Percentiles rank a stretch among this genome's conserved stretches.
Conservation (phyloP, 2,329 filamentous ascomycete species). For the Beauveria varroae region DNA sequence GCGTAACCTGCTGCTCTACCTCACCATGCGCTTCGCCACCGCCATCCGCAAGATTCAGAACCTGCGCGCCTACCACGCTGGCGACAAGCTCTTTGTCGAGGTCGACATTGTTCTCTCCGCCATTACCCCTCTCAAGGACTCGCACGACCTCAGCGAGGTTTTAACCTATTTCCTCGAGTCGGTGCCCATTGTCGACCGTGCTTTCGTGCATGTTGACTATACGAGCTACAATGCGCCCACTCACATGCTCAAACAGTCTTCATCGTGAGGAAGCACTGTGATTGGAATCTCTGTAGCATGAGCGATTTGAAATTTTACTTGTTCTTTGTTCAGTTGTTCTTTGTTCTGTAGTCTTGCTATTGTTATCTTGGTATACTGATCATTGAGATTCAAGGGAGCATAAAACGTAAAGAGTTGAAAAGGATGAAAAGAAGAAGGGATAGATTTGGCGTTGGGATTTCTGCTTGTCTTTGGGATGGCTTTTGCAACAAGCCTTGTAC, state of each 20-base stretch:
- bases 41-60: slow-evolving; percentile 82
- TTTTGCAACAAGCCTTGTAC: background rate
- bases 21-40: slow-evolving; percentile 89
- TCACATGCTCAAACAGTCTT: slow-evolving; percentile 39
- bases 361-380: background rate
- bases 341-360: background rate
- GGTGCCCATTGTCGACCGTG: slow-evolving; percentile 68
- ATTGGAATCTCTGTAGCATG: background rate
- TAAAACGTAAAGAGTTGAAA: slow-evolving; percentile 1
- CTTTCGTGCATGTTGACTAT: slow-evolving; percentile 62
- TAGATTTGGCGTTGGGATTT: background rate
- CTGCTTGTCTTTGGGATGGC: background rate
- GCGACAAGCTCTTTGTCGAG: slow-evolving; percentile 74
- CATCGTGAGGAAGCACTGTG: background rate
- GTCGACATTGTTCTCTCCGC: slow-evolving; percentile 80
- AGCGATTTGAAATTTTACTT: background rate
- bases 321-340: background rate
- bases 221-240: slow-evolving; percentile 54
- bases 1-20: slow-evolving; percentile 77
- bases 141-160: slow-evolving; percentile 69
- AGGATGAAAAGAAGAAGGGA: background rate
- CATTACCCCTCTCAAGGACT: slow-evolving; percentile 66
- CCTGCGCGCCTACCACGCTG: slow-evolving; percentile 75
- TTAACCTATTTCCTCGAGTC: slow-evolving; percentile 80
- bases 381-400: background rate